Conservation (phyloP, 2,329 filamentous ascomycete genomes). For the Exophiala spinifera region DNA sequence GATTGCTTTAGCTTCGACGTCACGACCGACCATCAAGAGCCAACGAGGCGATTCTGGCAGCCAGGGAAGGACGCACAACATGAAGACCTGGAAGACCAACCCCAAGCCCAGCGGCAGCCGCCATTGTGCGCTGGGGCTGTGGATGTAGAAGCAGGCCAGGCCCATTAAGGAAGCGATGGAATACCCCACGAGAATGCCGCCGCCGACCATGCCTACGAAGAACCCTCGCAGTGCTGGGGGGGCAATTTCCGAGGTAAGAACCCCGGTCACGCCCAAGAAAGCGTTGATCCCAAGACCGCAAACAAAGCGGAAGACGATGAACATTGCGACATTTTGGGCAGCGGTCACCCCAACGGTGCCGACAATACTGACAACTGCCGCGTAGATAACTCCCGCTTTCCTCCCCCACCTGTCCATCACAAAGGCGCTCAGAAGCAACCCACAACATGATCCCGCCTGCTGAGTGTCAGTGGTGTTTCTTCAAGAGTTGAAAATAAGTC, state of each 20-base stretch:
- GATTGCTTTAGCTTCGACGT: constrained; percentile 41
- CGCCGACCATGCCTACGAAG: constrained; percentile 13
- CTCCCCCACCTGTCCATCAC: constrained; percentile 32
- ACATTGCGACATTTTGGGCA: constrained; percentile 2
- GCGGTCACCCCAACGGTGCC: not conserved
- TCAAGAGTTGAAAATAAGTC: too few relatives aligned
- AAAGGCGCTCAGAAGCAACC: not conserved
- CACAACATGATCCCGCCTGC: constrained; percentile 1
- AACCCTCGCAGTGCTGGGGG: constrained; percentile 16
- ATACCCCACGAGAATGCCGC: constrained; percentile 16
- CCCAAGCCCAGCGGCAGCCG: constrained; percentile 11
- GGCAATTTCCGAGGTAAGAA: constrained; percentile 14
- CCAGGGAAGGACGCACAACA: constrained; percentile 47
- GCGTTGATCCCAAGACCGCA: too few relatives aligned
- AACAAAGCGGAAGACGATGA: constrained; percentile 36
- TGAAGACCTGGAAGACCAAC: constrained; percentile 36
- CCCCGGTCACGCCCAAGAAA: constrained; percentile 3
- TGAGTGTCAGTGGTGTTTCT: too few relatives aligned
- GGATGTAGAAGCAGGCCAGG: constrained; percentile 8
- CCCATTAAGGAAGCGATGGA: constrained; percentile 14
- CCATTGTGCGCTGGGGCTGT: constrained; percentile 25
- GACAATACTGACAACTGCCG: not conserved
- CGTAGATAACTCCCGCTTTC: not conserved
- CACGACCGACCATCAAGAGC: constrained; percentile 41
- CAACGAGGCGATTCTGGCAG: constrained; percentile 39